Conservation (phyloP, 495 filamentous ascomycete genomes). For the Diplogelasinospora grovesii region DNA sequence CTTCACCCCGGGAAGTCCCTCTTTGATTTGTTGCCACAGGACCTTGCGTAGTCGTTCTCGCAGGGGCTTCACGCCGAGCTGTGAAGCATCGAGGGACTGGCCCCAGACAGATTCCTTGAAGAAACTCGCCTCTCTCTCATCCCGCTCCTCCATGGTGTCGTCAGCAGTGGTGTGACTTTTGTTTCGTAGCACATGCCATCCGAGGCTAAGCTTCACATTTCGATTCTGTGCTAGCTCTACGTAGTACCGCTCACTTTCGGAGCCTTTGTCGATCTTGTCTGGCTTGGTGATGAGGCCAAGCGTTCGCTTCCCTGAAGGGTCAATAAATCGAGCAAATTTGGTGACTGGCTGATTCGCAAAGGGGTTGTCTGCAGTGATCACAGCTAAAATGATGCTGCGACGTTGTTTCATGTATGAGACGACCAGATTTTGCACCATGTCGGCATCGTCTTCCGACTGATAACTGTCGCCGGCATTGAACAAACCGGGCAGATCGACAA, state of each 20-base stretch:
- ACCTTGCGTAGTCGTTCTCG: constrained; percentile 21
- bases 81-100: constrained; percentile 12
- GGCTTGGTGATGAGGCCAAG: constrained; percentile 37
- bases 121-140: constrained; percentile 30
- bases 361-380: constrained; percentile 46
- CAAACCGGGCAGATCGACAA: too few species aligned
- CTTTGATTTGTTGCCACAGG: constrained; percentile 22
- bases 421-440: constrained; percentile 41
- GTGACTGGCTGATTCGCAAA: constrained; percentile 31
- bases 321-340: constrained; percentile 33
- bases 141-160: constrained; percentile 25
- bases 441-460: constrained; percentile 37
- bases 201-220: constrained; percentile 49
- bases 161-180: constrained; percentile 38
- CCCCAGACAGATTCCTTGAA: constrained; percentile 44
- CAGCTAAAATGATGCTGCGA: constrained; percentile 44
- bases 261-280: constrained; percentile 16
- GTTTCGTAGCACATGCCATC: constrained; percentile 61
- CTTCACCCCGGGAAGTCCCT: constrained; percentile 24
- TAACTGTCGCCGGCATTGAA: too few species aligned
- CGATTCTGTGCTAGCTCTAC: constrained; percentile 37
- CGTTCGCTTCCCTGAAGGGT: constrained; percentile 38
- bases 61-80: constrained; percentile 7
- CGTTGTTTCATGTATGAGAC: constrained; percentile 40
- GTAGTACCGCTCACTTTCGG: constrained; percentile 16